Evolutionary conservation across 139 green algal species (phyloP).

Genomic region (Haematococcus sp.): DNA sequence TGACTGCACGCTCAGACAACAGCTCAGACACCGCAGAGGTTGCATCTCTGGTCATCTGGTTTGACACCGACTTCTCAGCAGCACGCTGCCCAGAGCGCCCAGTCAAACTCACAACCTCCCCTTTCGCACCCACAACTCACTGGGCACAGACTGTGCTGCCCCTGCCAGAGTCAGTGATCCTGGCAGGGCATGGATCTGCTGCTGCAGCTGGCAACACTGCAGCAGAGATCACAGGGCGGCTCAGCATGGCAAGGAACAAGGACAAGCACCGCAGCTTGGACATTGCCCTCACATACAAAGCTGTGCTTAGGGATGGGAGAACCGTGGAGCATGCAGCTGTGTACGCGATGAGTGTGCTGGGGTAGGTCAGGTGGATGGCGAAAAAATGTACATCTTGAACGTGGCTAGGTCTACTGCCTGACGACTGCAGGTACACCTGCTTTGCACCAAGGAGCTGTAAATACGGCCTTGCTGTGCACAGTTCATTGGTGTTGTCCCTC

Average conservation of each 20-base stretch:
- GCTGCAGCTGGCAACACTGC: neutral
- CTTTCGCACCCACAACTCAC: constrained; percentile 71
- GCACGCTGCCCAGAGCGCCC: constrained; percentile 79
- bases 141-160: constrained; percentile 91
- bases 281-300: constrained; percentile 49
- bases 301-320: constrained; percentile 27
- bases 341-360: constrained; percentile 6
- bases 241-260: constrained; percentile 70
- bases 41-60: constrained; percentile 88
- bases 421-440: too few relatives aligned
- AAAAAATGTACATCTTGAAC: too few relatives aligned
- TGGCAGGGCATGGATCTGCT: constrained; percentile 17
- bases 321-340: neutral
- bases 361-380: too few relatives aligned
- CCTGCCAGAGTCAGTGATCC: constrained; percentile 56
- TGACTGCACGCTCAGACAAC: constrained; percentile 26
- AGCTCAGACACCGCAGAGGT: constrained; percentile 23
- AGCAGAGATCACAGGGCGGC: constrained; percentile 43
- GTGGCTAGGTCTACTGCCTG: too few relatives aligned
- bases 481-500: too few relatives aligned
- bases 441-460: too few relatives aligned
- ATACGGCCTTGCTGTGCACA: too few relatives aligned
- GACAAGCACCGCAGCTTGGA: constrained; percentile 69
- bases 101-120: constrained; percentile 80
- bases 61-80: constrained; percentile 85